phyloP scores from a whole-genome alignment of 2,329 filamentous ascomycete species.

The Uncinocarpus reesii region DNA sequence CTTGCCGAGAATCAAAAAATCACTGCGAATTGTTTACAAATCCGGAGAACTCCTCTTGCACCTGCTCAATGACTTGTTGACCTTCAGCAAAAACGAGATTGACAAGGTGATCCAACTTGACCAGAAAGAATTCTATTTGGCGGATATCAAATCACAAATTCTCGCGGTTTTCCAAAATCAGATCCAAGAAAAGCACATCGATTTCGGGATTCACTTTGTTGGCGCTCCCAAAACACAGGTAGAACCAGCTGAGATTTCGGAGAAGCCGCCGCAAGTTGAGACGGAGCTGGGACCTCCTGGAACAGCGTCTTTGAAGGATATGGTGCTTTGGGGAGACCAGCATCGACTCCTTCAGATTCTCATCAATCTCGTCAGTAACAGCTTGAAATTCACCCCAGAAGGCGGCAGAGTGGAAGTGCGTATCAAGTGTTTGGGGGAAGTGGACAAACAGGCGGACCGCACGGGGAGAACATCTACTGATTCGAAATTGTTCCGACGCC shows the following conservation, averaged over 20 bases:
- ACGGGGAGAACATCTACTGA: constrained; percentile 61
- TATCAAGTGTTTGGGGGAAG: constrained; percentile 67
- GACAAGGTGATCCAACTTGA: constrained; percentile 30
- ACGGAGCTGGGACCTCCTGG: constrained; percentile 45
- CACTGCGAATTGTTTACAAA: constrained; percentile 78
- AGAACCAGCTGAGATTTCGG: constrained; percentile 21
- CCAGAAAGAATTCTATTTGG: constrained; percentile 71
- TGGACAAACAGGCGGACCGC: constrained; percentile 60
- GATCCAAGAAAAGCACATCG: constrained; percentile 66
- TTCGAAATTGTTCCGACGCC: constrained; percentile 17
- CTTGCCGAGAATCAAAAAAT: constrained; percentile 64
- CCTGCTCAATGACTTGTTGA: constrained; percentile 76
- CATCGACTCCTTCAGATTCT: constrained; percentile 71
- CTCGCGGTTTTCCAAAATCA: constrained; percentile 84
- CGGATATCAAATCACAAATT: constrained; percentile 75
- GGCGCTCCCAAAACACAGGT: constrained; percentile 14
- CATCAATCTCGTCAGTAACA: constrained; percentile 77
- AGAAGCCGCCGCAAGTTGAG: constrained; percentile 50
- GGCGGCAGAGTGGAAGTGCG: constrained; percentile 70
- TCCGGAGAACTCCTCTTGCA: constrained; percentile 76
- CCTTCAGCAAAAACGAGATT: constrained; percentile 91
- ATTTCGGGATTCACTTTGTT: constrained; percentile 44
- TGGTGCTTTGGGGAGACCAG: constrained; percentile 86
- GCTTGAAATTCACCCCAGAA: constrained; percentile 82
- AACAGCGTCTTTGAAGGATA: constrained; percentile 56